Percentiles rank a stretch among this genome's conserved stretches.
phyloP scores from a whole-genome alignment of 768 basidiomycete genomes.

The Chalciporus chontae region DNA sequence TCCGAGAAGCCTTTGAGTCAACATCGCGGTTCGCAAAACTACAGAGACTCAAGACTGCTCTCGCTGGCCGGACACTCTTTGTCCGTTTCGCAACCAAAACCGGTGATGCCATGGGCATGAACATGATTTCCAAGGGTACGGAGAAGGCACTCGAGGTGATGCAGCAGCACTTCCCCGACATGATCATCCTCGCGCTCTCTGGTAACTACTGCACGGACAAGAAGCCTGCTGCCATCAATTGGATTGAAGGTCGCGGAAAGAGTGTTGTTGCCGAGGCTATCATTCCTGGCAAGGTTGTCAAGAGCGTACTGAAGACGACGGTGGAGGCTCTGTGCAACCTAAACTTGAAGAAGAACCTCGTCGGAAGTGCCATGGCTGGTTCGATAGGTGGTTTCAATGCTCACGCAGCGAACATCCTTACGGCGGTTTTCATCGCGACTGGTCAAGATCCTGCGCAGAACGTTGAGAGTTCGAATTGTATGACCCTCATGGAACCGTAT shows the following conservation, averaged over 20 bases:
- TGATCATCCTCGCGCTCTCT: conserved; percentile 85
- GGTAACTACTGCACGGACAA: conserved; percentile 99
- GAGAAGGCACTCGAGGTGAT: conserved; percentile 88
- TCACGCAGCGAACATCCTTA: conserved; percentile 95
- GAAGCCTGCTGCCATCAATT: conserved; percentile 99
- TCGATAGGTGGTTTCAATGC: conserved; percentile 98
- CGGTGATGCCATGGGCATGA: conserved; percentile 99
- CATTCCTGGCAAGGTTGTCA: conserved; percentile 84
- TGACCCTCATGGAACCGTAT: conserved; percentile 98
- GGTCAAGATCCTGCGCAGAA: conserved; percentile 99
- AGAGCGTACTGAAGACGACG: conserved; percentile 91
- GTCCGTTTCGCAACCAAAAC: conserved; percentile 93
- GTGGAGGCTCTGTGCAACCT: conserved; percentile 85
- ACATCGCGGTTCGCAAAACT: conserved; percentile 92
- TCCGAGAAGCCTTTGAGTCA: conserved; percentile 88
- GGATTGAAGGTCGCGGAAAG: conserved; percentile 99
- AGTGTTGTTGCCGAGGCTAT: conserved; percentile 95
- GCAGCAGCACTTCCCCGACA: conserved; percentile 79
- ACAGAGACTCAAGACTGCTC: conserved; percentile 77
- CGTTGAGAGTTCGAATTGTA: conserved; percentile 97
- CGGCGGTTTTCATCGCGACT: conserved; percentile 92
- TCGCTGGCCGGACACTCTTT: conserved; percentile 92
- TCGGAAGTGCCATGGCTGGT: conserved; percentile 98
- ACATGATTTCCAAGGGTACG: conserved; percentile 99
- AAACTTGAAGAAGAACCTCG: conserved; percentile 95